Conservation (phyloP, 177 flowering plant genomes). For the Telopea speciosissima region DNA sequence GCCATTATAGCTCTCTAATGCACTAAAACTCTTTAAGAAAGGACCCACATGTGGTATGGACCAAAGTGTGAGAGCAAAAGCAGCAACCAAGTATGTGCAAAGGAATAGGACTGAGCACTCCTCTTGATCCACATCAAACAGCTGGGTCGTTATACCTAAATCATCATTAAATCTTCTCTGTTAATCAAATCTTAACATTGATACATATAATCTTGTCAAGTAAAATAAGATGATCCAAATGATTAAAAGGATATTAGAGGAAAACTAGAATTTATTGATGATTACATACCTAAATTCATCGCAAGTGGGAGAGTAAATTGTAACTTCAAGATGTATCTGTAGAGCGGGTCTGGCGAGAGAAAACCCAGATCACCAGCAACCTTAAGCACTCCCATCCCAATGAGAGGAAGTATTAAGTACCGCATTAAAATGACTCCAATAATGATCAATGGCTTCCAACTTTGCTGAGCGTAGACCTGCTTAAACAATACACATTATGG, state of each 20-base stretch:
- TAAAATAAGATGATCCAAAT: no score
- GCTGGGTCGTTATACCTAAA: constrained; percentile 87
- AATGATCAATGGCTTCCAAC: constrained; percentile 31
- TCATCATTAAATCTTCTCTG: not conserved
- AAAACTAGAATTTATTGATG: not conserved
- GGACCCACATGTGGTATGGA: constrained; percentile 70
- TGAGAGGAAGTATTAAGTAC: constrained; percentile 49
- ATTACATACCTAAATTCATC: constrained; percentile 66
- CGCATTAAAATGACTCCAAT: constrained; percentile 51
- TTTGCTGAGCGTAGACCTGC: constrained; percentile 57
- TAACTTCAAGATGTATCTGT: constrained; percentile 61
- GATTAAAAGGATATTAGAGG: no score
- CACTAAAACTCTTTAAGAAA: constrained; percentile 44
- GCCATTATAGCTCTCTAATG: no score
- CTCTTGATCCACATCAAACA: constrained; percentile 79
- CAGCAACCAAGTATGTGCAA: constrained; percentile 84
- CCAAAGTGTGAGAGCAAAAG: constrained; percentile 72
- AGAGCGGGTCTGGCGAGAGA: no score
- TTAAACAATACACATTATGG: no score
- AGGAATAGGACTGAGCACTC: constrained; percentile 84
- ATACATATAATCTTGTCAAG: no score
- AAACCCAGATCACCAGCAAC: constrained; percentile 51
- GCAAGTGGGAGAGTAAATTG: constrained; percentile 88
- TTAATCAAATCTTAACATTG: not conserved
- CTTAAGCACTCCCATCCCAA: constrained; percentile 61